These are phyloP conservation scores for Diaporthe helianthi DNA, from an alignment of 2,329 filamentous ascomycete species.

Conservation along the genomic window DNA sequence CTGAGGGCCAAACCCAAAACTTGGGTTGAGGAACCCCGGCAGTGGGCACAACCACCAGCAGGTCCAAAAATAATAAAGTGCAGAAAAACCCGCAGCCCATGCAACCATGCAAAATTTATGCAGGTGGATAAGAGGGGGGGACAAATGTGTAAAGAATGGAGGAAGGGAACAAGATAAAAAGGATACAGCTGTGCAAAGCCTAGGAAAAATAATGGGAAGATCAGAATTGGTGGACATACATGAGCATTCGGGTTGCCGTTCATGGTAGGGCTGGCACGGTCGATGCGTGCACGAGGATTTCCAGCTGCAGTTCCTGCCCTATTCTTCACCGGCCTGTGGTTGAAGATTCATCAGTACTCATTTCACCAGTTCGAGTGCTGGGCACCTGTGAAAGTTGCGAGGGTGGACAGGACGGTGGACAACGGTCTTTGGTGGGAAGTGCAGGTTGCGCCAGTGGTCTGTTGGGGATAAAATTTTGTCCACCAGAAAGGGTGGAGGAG, in stretches of 20 bases:
- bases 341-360: slow-evolving; percentile 36
- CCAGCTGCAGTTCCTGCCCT: slow-evolving; percentile 73
- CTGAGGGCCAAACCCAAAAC: slow-evolving; percentile 32
- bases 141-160: neutral
- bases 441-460: neutral
- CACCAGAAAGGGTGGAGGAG: slow-evolving; percentile 3
- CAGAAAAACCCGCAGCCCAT: neutral
- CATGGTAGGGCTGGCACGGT: slow-evolving; percentile 67
- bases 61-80: slow-evolving; percentile 2
- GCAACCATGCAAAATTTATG: slow-evolving; percentile 14
- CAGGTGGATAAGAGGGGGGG: neutral
- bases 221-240: slow-evolving; percentile 51
- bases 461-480: neutral
- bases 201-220: slow-evolving; percentile 5
- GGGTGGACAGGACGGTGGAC: neutral
- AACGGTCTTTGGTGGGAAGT: neutral
- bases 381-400: neutral
- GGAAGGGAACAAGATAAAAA: too few relatives aligned
- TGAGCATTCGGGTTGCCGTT: slow-evolving; percentile 61
- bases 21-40: slow-evolving; percentile 26
- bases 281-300: slow-evolving; percentile 69
- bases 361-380: neutral
- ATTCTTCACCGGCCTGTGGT: slow-evolving; percentile 75
- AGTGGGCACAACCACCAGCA: neutral
- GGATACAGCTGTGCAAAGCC: slow-evolving; percentile 8